Base-by-base conservation (phyloP, 2,329 filamentous ascomycete genomes). In the Fusarium annulatum region DNA sequence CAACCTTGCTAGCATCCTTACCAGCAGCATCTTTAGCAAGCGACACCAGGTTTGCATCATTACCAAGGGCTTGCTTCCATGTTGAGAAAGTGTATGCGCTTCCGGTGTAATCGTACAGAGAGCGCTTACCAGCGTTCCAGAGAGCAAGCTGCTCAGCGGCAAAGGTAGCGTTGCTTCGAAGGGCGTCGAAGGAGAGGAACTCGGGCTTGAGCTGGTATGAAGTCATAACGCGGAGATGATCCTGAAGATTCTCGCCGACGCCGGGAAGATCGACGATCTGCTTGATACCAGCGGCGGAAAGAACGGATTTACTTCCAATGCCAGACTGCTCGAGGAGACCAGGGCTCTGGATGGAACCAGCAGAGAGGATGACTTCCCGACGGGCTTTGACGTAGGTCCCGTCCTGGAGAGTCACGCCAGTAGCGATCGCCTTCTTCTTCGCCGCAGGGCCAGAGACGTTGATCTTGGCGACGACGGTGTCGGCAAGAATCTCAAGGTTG, bases 261-360 rank as follows among this genome's bases (percentile, higher is more conserved):
- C 88, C 89, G 0, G 88, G 89, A 3, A 88, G 83, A 72, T 91
- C 85, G 1, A 84, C 80, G 28, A 89, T 67, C 9, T 87, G 82
- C 1, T 82, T 76, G 65, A 91, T 88, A 15, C 81, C 79, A 58
- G 86, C 83, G 7, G 81, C 79, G 14, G 82, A 63, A 5, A 92
- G 83, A 43, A 90, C 85, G 0, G 81, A 77, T 12, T 73, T 74
- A 2, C 86, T 85, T 5, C 89, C 89, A 34, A 91, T 83, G 34
- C 89, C 89, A 21, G 85, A 88, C 3, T 89, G 83, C 74, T 89
- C 88, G 8, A 92, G 84, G 3, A 91, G 78, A 42, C 89, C 86
- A 3, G 88, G 88, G 2, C 87, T 87, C 77, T 89, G 87, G 79
- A 87, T 88, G 1, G 86, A 82, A 14, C 89, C 88, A 3, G 80